Evolutionary conservation across 257 asterid species (phyloP).

Genomic region (Solanum paucissectum): DNA sequence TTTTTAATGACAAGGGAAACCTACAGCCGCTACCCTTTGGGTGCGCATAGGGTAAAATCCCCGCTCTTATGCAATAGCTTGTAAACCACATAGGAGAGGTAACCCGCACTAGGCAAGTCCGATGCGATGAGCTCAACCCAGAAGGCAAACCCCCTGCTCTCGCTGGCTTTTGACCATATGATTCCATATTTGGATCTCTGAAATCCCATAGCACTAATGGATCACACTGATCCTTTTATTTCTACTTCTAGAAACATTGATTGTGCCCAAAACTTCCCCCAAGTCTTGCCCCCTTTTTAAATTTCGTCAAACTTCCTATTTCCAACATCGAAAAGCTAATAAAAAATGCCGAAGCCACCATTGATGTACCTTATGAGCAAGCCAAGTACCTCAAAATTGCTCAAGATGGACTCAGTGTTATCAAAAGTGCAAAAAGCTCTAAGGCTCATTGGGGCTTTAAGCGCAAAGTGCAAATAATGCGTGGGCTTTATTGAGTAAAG

Average conservation of each 20-base stretch:
- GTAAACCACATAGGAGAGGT: too few species aligned
- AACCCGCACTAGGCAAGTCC: not conserved
- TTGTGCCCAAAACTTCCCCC: conserved; percentile 43
- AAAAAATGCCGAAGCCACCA: conserved; percentile 20
- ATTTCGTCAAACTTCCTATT: conserved; percentile 24
- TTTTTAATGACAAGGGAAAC: not conserved
- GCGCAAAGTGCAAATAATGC: not conserved
- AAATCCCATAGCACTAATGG: conserved; percentile 33
- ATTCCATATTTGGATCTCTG: conserved; percentile 34
- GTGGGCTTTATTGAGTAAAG: not conserved
- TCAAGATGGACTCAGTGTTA: conserved; percentile 5
- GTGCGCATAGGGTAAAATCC: not conserved
- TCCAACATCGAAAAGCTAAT: conserved; percentile 14
- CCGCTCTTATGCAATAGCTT: not conserved
- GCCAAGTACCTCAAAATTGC: conserved; percentile 27
- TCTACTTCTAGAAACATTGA: conserved; percentile 44
- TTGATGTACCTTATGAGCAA: conserved; percentile 12
- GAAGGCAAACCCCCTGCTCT: not conserved
- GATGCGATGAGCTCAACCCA: not conserved
- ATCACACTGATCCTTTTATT: conserved; percentile 36
- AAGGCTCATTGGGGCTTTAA: not conserved
- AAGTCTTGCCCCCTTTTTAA: conserved; percentile 10
- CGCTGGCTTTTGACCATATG: conserved; percentile 49
- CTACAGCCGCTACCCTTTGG: not conserved
- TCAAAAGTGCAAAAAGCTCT: too few species aligned